phyloP scores from a whole-genome alignment of 2,329 filamentous ascomycete genomes.

The Aspergillus fijiensis region DNA sequence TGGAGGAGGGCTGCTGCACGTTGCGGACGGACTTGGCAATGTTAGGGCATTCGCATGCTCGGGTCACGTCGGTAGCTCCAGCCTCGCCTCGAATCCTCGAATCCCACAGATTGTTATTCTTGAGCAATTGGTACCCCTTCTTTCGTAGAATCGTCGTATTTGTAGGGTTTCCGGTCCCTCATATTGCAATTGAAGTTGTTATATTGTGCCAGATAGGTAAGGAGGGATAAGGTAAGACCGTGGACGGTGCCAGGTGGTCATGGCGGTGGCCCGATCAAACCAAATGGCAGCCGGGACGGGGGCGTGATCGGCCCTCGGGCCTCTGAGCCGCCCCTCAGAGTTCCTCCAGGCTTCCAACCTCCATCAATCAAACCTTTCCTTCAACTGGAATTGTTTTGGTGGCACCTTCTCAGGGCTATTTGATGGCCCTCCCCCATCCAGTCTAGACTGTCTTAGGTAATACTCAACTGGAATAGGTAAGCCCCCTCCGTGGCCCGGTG shows the following conservation, averaged over 20 bases:
- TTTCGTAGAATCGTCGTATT: too few relatives aligned
- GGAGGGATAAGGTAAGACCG: too few relatives aligned
- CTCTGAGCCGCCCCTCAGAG: neutral
- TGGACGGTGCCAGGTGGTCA: neutral
- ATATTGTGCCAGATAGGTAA: too few relatives aligned
- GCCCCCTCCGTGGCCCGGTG: too few relatives aligned
- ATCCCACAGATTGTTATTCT: neutral
- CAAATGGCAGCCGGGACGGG: conserved; percentile 2
- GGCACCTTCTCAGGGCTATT: too few relatives aligned
- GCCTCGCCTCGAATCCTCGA: neutral
- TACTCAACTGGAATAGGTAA: too few relatives aligned
- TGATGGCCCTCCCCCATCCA: neutral
- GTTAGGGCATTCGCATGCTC: neutral
- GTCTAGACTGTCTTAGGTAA: neutral
- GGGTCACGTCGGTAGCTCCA: neutral
- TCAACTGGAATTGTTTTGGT: neutral
- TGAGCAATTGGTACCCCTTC: too few relatives aligned
- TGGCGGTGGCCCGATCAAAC: neutral
- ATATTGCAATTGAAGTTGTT: too few relatives aligned
- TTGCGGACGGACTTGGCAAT: neutral
- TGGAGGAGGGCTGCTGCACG: neutral
- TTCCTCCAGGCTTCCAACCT: too few relatives aligned
- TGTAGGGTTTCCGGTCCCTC: too few relatives aligned
- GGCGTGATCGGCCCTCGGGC: neutral
- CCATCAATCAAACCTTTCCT: neutral